Evolutionary conservation across 2,329 filamentous ascomycete genomes (phyloP), one percentile per base, ranked within the genome.

Genomic region (Fusarium equiseti): DNA sequence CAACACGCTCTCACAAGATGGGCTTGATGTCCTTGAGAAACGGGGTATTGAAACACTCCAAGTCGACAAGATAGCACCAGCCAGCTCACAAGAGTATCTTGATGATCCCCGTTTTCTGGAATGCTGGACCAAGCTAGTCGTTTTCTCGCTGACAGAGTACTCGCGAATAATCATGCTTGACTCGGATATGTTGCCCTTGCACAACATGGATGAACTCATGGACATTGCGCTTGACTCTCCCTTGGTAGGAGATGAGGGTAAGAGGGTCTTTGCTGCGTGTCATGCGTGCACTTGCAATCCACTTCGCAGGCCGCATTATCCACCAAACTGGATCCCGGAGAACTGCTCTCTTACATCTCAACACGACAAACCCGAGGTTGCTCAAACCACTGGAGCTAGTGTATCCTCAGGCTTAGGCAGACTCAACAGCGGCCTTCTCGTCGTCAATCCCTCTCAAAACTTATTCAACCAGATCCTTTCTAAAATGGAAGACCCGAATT

Each of bases 231-330:
- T 70, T 1, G 66, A 69, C 3, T 1, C 3, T 3, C 32, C 55
- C 0, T 13, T 20, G 1, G n/a, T 42, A 12, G 16, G 4, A 11
- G 2, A 16, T 0, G 42, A 7, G 35, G 35, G 61, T 7, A 51
- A 51, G 18, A 60, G 43, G 3, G 61, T 70, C 0, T 70, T 70
- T 57, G 66, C 66, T 18, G 67, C 66, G 1, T 63, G 61, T 0
- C 66, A 70, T n/a, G 66, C 66, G 0, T 70, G 66, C 3, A 60
- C 63, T 8, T 70, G 66, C 5, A 70, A 70, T 6, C 66, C 66
- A 0, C 9, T 70, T 0, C 53, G 45, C 6, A 62, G 10, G 5
- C 42, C 55, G 0, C 66, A 70, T 18, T 70, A 70, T 24, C 66
- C 66, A 3, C 4, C 32, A 1, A 11, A 67, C 0, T 70, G 66